These are phyloP conservation scores for Irineochytrium annulatum DNA, from an alignment of 192 early-diverging fungal species.

Conservation along the genomic window DNA sequence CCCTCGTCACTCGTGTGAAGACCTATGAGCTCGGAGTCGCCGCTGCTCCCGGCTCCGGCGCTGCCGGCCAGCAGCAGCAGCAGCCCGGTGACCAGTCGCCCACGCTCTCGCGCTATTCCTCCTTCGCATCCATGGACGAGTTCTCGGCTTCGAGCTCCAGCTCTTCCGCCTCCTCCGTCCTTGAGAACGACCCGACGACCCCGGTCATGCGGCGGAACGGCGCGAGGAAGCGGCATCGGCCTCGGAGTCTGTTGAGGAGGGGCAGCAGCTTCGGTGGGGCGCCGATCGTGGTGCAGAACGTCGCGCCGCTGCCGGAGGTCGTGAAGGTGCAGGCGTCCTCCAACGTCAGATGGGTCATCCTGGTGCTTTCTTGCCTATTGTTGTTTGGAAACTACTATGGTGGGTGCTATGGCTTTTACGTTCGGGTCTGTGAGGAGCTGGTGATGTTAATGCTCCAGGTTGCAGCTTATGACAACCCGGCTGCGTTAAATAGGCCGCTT, in stretches of 20 bases:
- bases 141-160: no score
- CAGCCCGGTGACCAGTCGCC: no score
- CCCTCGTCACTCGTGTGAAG: no score
- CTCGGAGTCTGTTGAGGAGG: conserved; percentile 16
- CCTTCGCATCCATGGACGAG: no score
- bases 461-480: conserved; percentile 47
- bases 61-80: no score
- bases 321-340: conserved; percentile 1
- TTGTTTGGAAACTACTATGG: conserved; percentile 48
- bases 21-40: no score
- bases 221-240: not conserved
- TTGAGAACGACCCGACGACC: no score
- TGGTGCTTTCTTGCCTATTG: conserved; percentile 38
- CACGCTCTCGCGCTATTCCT: no score
- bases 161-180: no score
- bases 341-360: conserved; percentile 36
- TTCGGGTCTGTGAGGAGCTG: not conserved
- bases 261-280: conserved; percentile 41
- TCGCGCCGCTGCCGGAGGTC: not conserved
- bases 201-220: not conserved
- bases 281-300: conserved; percentile 24
- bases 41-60: no score
- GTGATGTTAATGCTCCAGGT: conserved; percentile 20
- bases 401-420: not conserved
- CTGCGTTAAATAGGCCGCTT: conserved; percentile 49